Base-by-base conservation (phyloP, 768 basidiomycete species). In the Basidioascus undulatus region DNA sequence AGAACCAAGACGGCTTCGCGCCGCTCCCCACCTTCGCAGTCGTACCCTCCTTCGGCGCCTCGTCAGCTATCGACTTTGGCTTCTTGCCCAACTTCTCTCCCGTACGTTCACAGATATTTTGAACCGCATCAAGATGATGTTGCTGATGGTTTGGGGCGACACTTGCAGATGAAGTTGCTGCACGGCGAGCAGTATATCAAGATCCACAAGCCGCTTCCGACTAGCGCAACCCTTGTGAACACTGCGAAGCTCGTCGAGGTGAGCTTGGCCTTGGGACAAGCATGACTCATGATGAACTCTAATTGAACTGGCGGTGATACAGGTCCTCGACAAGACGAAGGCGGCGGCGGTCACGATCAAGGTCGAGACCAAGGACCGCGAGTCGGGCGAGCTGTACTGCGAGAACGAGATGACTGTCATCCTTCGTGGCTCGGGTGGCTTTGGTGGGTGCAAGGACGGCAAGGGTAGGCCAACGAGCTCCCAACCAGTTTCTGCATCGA, bases 171-270 rank as follows among this genome's bases (percentile, higher is more conserved):
- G 35, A 94, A 83, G 60, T 65, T 98, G n/a, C 68, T 98, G 15
- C 92, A 98, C 55, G 92, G 92, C 34, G 92, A 98, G 55, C 92
- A 96, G 53, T 96, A 82, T 58, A 62, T 98, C 49, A 68, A 71
- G 45, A 81, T 98, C 57, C 76, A 78, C 23, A 44, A 31, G 51
- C 72, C 63, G 2, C 79, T 96, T 44, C 87, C 89, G 1, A 82
- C 82, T 0, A 72, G 66, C 44, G 89, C 72, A 0, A 70, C 75
- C 18, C 63, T 96, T 18, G 65, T 82, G 24, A 87, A 67, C 53
- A 65, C 77, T 47, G 68, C 72, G 5, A 67, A 76, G 74, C 73
- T 54, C 32, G 62, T 61, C 21, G 62, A 64, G 42, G 63, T 60
- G 1, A n/a, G n/a, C n/a, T n/a, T n/a, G n/a, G n/a, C n/a, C n/a